phyloP scores from a whole-genome alignment of 2,329 filamentous ascomycete genomes.

The Fusarium sp. region DNA sequence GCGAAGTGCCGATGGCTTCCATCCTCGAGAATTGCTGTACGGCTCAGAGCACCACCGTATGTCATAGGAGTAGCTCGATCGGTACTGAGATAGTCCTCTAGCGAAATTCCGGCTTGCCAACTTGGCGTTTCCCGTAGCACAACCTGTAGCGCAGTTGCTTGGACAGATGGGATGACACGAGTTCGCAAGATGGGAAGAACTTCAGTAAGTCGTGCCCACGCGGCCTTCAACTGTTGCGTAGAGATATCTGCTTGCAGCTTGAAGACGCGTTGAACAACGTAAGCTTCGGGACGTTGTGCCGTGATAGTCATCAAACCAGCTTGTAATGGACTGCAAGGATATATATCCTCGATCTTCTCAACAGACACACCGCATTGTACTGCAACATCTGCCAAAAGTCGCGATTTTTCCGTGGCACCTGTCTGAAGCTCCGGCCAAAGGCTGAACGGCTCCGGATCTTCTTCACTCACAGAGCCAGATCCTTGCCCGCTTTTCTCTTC shows the following conservation, averaged over 20 bases:
- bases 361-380: background rate
- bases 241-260: background rate
- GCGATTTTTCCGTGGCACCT: background rate
- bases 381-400: background rate
- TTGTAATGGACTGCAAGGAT: constrained; percentile 4
- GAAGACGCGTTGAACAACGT: constrained; percentile 2
- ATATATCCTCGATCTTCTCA: constrained; percentile 1
- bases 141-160: constrained; percentile 1
- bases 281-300: background rate
- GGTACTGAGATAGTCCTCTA: background rate
- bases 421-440: constrained; percentile 3
- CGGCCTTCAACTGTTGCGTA: background rate
- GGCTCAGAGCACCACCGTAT: constrained; percentile 5
- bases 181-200: constrained; percentile 1
- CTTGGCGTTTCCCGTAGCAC: background rate
- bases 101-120: background rate
- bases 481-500: background rate
- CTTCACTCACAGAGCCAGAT: background rate
- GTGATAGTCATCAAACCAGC: constrained; percentile 5
- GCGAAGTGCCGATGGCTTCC: background rate
- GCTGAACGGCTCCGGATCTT: constrained; percentile 2
- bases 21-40: constrained; percentile 1
- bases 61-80: background rate
- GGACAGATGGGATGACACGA: constrained; percentile 2
- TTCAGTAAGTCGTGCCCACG: background rate